Percentiles rank a stretch among this genome's conserved stretches.
Evolutionary conservation across 192 early-diverging fungal genomes (phyloP).

Genomic region (Coemansia javaensis): DNA sequence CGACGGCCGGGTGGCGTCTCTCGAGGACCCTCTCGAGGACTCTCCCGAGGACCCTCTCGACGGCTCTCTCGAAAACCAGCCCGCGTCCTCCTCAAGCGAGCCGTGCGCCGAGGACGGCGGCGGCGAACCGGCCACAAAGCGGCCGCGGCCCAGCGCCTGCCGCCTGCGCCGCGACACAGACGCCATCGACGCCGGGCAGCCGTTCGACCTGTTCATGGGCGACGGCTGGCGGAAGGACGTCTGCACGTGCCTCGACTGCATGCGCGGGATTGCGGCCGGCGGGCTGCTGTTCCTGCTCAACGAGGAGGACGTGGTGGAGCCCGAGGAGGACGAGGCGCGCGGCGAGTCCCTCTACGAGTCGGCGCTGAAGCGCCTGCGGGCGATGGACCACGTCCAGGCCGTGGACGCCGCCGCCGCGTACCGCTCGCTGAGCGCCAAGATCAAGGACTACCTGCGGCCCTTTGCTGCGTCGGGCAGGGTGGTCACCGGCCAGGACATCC

Average conservation of each 20-base stretch:
- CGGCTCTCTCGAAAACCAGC: too few relatives aligned
- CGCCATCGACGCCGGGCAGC: conserved; percentile 35
- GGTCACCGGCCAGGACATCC: conserved; percentile 70
- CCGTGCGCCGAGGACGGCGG: not conserved
- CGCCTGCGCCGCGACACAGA: conserved; percentile 21
- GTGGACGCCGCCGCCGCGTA: conserved; percentile 78
- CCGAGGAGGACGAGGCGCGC: conserved; percentile 69
- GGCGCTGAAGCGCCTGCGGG: conserved; percentile 66
- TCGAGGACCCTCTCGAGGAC: too few relatives aligned
- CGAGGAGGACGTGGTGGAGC: conserved; percentile 67
- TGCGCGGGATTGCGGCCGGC: conserved; percentile 43
- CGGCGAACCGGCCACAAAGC: conserved; percentile 14
- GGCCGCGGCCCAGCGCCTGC: conserved; percentile 7
- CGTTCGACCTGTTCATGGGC: conserved; percentile 62
- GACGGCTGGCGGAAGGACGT: conserved; percentile 71
- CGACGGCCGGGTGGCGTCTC: conserved; percentile 7
- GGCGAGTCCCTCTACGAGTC: conserved; percentile 68
- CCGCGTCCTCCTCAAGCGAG: too few relatives aligned
- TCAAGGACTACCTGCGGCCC: conserved; percentile 62
- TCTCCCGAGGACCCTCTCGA: too few relatives aligned
- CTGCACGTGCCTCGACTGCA: conserved; percentile 67
- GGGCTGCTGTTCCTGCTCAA: conserved; percentile 53
- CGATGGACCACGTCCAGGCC: conserved; percentile 68
- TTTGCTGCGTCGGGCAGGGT: conserved; percentile 72
- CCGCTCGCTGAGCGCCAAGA: conserved; percentile 59